Evolutionary conservation across 108 stramenopile species (phyloP), one percentile per base, ranked within the genome.

Genomic region (Skeletonema marinoi): DNA sequence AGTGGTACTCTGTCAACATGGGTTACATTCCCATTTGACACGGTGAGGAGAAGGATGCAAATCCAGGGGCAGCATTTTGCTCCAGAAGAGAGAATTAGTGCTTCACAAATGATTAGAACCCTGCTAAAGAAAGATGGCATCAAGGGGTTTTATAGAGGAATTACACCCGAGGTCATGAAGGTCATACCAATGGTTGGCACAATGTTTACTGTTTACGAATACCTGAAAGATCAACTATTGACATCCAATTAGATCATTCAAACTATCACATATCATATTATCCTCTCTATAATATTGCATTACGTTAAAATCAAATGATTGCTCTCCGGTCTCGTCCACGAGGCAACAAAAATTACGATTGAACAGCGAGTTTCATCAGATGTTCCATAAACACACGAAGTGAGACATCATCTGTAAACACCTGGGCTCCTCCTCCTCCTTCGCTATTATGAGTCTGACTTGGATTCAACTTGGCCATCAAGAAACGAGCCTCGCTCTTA

Each of bases 321-420:
- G 16, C 16, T n/a, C 16, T 46, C 11, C 3, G 39, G 39, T 41
- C 39, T 41, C 39, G 9, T n/a, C 44, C 44, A 56, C 17, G 6
- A 10, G 17, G 54, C 25, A 4, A 25, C 16, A 46, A 10, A 3
- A 56, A 25, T 56, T 83, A 86, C 31, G 83, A 74, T 51, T 84
- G 83, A 61, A 87, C 86, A 12, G 86, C 78, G 32, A 88, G 84
- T 68, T 95, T 95, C 88, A 93, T 95, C 82, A 95, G 84, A 85
- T 99, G 98, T 76, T 99, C 98, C 99, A 99, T 99, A 86, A 99
- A 99, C 14, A 98, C 98, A 35, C 96, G 94, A 9, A 99, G 82
- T 32, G 92, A 92, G 8, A 99, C 99, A 76, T 99, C 99, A 65
- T 99, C 99, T 5, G 99, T 99, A 73, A 98, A 97, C 69, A 99